phyloP scores from a whole-genome alignment of 148 eudicot genomes.

The Rhododendron vialii region DNA sequence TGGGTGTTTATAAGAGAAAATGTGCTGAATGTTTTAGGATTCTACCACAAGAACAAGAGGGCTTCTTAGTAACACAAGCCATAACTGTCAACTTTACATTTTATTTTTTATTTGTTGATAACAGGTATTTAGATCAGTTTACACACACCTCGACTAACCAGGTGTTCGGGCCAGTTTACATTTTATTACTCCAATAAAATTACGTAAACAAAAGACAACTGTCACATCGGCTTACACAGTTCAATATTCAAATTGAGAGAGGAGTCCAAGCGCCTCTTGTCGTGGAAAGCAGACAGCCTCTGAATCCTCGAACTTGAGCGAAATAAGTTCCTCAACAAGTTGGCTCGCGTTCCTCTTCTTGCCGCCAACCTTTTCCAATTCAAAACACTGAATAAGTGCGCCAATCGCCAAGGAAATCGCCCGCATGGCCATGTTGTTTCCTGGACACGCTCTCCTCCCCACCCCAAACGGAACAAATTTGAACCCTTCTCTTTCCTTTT shows the following conservation, averaged over 20 bases:
- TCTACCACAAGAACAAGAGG: neutral
- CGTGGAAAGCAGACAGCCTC: slow-evolving; percentile 19
- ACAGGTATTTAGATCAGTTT: no score
- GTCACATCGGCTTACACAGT: neutral
- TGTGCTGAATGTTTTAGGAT: neutral
- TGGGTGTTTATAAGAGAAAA: no score
- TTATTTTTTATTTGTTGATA: no score
- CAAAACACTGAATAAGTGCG: slow-evolving; percentile 29
- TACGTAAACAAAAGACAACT: neutral
- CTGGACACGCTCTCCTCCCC: slow-evolving; percentile 36
- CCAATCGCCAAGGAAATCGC: slow-evolving; percentile 26
- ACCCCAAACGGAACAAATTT: slow-evolving; percentile 32
- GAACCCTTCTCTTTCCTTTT: slow-evolving; percentile 17
- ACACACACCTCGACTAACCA: no score
- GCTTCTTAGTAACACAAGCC: neutral
- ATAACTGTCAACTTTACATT: neutral
- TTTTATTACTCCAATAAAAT: neutral
- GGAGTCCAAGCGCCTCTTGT: slow-evolving; percentile 2
- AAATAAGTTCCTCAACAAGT: neutral
- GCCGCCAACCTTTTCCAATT: slow-evolving; percentile 15
- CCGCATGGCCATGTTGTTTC: slow-evolving; percentile 17
- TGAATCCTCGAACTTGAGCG: slow-evolving; percentile 6
- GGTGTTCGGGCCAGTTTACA: neutral
- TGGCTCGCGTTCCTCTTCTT: neutral
- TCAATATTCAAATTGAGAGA: slow-evolving; percentile 11